A percentile compares a stretch with the other conserved stretches of the same genome.
phyloP scores from a whole-genome alignment of 305 asterid genomes.

The Andrographis paniculata region DNA sequence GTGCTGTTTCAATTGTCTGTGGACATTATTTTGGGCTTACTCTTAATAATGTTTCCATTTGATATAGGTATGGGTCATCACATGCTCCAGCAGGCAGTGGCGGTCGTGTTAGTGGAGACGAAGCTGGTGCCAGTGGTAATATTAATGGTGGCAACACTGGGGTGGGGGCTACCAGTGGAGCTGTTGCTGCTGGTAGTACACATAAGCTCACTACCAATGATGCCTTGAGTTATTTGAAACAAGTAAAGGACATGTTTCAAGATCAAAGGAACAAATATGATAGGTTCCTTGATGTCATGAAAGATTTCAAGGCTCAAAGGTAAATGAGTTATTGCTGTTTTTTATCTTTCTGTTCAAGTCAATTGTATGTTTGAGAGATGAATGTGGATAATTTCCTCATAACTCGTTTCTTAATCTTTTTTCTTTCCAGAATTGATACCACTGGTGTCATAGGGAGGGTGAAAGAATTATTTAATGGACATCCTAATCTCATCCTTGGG shows the following conservation, averaged over 20 bases:
- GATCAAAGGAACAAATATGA: conserved; percentile 94
- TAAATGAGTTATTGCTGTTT: conserved; percentile 14
- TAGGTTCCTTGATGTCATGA: conserved; percentile 96
- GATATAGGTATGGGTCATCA: conserved; percentile 28
- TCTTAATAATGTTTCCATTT: conserved; percentile 13
- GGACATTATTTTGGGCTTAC: too few species aligned
- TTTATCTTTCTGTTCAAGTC: conserved; percentile 5
- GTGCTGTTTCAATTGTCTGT: too few species aligned
- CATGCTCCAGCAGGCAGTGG: conserved; percentile 26
- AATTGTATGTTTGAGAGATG: conserved; percentile 11
- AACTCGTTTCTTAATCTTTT: conserved; percentile 16
- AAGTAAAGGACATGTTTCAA: conserved; percentile 96
- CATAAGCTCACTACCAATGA: conserved; percentile 91
- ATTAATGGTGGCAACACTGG: conserved; percentile 36
- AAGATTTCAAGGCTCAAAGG: conserved; percentile 98
- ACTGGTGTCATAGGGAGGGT: conserved; percentile 88
- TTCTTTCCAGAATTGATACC: conserved; percentile 72
- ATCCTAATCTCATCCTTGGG: conserved; percentile 87
- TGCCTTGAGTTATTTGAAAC: conserved; percentile 88
- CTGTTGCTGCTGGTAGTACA: conserved; percentile 47
- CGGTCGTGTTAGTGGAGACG: conserved; percentile 13
- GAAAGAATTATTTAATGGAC: conserved; percentile 92
- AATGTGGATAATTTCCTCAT: conserved; percentile 9
- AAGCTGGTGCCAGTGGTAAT: conserved; percentile 19
- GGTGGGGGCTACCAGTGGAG: conserved; percentile 32